Evolutionary conservation across 495 filamentous ascomycete species (phyloP).

Genomic region (Hyaloscypha finlandica): DNA sequence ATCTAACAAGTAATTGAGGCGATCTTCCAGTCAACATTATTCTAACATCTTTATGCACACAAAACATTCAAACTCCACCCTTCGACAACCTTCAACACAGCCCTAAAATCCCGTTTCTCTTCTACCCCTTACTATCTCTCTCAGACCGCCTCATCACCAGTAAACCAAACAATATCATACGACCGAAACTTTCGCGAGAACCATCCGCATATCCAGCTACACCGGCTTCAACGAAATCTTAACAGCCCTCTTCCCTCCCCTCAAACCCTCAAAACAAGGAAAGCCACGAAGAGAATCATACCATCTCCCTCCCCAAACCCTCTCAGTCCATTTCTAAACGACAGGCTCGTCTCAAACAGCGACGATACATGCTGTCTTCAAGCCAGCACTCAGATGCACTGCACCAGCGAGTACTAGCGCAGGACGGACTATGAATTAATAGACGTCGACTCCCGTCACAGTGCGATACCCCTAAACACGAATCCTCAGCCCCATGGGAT

Average conservation of each 20-base stretch:
- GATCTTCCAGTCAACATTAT: too few relatives aligned
- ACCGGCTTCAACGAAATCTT: slow-evolving; percentile 37
- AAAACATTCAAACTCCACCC: too few relatives aligned
- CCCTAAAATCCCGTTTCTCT: slow-evolving; percentile 17
- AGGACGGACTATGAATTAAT: slow-evolving; percentile 13
- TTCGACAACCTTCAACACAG: background rate
- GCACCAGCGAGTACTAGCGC: slow-evolving; percentile 35
- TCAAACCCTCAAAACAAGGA: background rate
- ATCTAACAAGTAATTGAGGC: too few relatives aligned
- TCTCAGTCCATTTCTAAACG: slow-evolving; percentile 58
- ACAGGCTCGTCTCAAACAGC: slow-evolving; percentile 48
- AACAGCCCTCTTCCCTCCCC: too few relatives aligned
- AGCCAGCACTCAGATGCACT: slow-evolving; percentile 41
- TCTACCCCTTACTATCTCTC: slow-evolving; percentile 19
- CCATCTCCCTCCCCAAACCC: slow-evolving; percentile 60
- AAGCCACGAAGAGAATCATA: slow-evolving; percentile 5
- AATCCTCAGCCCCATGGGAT: too few relatives aligned
- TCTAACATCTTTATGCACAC: too few relatives aligned
- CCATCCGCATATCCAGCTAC: slow-evolving; percentile 53
- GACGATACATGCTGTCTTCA: slow-evolving; percentile 24
- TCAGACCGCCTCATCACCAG: slow-evolving; percentile 13
- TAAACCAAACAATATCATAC: slow-evolving; percentile 39
- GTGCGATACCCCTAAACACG: too few relatives aligned
- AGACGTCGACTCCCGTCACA: slow-evolving; percentile 25
- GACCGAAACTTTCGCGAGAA: slow-evolving; percentile 55